Conservation (phyloP, 208 protist species). For the Trypanosomatidae sp. region DNA sequence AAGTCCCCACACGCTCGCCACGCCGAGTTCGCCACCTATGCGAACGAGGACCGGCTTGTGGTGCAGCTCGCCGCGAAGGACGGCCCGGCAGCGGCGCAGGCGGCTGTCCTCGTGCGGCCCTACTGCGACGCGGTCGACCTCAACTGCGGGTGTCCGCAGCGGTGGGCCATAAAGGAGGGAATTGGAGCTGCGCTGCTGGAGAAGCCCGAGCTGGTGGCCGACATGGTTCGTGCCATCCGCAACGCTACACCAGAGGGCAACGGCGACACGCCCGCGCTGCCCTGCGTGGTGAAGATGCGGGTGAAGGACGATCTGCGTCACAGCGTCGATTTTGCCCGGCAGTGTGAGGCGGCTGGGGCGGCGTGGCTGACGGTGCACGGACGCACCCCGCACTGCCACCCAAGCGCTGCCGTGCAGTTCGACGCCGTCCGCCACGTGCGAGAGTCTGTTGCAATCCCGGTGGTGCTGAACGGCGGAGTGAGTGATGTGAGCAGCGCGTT, state of each 20-base stretch:
- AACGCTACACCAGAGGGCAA: slow-evolving; percentile 37
- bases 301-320: slow-evolving; percentile 56
- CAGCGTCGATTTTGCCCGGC: slow-evolving; percentile 85
- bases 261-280: slow-evolving; percentile 19
- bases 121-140: slow-evolving; percentile 90
- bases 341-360: slow-evolving; percentile 75
- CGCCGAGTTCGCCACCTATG: slow-evolving; percentile 77
- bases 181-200: slow-evolving; percentile 73
- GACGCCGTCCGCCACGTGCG: slow-evolving; percentile 65
- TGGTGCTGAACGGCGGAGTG: slow-evolving; percentile 88
- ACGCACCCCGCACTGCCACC: slow-evolving; percentile 52
- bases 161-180: slow-evolving; percentile 84
- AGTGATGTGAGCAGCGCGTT: slow-evolving; percentile 50
- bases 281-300: slow-evolving; percentile 88
- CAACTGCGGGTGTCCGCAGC: slow-evolving; percentile 94
- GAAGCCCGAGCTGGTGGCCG: slow-evolving; percentile 73
- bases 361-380: slow-evolving; percentile 90
- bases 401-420: slow-evolving; percentile 53
- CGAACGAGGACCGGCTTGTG: slow-evolving; percentile 71
- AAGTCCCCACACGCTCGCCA: slow-evolving; percentile 67
- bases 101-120: slow-evolving; percentile 45
- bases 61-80: slow-evolving; percentile 84
- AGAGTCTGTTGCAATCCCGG: slow-evolving; percentile 68
- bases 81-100: slow-evolving; percentile 50
- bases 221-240: slow-evolving; percentile 75